Evolutionary conservation across 257 asterid species (phyloP).

Genomic region (Knoxia roxburghii): DNA sequence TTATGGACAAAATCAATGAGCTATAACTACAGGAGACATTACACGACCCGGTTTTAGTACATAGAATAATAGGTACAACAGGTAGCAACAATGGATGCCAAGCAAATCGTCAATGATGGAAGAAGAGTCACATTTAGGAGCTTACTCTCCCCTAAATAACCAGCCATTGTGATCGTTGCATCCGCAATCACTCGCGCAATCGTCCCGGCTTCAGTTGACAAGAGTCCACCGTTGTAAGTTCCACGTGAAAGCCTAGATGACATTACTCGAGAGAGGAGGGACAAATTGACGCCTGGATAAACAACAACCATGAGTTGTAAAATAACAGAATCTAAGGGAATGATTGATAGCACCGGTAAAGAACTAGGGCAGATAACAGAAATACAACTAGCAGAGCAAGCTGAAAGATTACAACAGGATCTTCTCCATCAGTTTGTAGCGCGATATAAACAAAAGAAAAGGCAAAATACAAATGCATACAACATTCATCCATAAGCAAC

Average conservation of each 20-base stretch:
- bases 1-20: not conserved
- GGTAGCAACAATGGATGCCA: constrained; percentile 74
- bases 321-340: not conserved
- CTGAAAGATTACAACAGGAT: not conserved
- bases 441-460: too few species aligned
- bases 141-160: constrained; percentile 58
- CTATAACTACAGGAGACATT: constrained; percentile 5
- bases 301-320: not conserved
- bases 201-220: constrained; percentile 94
- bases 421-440: too few species aligned
- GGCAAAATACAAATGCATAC: too few species aligned
- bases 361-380: not conserved
- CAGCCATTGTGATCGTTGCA: constrained; percentile 79
- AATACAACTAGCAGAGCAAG: not conserved
- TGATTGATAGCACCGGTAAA: not conserved
- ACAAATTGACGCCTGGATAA: constrained; percentile 67
- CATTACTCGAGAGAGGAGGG: constrained; percentile 91
- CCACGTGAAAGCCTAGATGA: constrained; percentile 96
- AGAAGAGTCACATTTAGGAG: constrained; percentile 72
- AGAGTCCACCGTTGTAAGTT: constrained; percentile 80
- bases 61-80: constrained; percentile 76
- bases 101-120: constrained; percentile 75
- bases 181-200: constrained; percentile 89
- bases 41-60: constrained; percentile 30
- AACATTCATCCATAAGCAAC: not conserved